Evolutionary conservation across 768 basidiomycete genomes (phyloP), one percentile per base, ranked within the genome.

Genomic region (Pleurotus eryngii): DNA sequence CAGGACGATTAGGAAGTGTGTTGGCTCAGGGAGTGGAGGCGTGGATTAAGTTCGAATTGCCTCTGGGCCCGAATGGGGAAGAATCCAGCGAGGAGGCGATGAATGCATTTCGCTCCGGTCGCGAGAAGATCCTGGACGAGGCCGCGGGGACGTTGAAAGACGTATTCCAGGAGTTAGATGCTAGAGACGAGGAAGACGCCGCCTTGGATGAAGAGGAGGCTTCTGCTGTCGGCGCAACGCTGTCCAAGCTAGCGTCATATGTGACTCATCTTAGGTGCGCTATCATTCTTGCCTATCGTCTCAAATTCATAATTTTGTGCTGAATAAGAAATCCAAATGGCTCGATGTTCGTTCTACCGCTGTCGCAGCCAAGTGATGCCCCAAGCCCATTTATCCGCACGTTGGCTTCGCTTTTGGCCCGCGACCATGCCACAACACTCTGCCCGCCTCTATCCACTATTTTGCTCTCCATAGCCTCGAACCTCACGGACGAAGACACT

Each of bases 91-190:
- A 64, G 14, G 63, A 64, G 1, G 68, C 68, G 20, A 58, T 22
- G 24, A 46, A 38, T 38, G 43, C 39, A 37, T 40, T 63, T 8
- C 43, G 58, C 20, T 46, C 57, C 40, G 74, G 75, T 35, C 76
- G 74, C 60, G 85, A 86, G 60, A 78, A 74, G 51, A 77, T 92
- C 46, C 63, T 92, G 57, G 81, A 85, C 46, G 90, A 92, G 68
- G 81, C 82, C 4, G 83, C 87, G 1, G 83, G 85, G 0, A 79
- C 87, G 5, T 63, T 89, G 59, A 86, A 84, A 65, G 90, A 92
- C 60, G 78, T 90, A 4, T 77, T 90, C 12, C 85, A 88, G 62
- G 88, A 90, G 60, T 76, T 87, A 48, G 88, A 90, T 59, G 79
- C 81, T 18, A 75, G 81, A 56, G 85, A 85, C 9, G 87, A 90